These are phyloP conservation scores for Botrytis deweyae DNA, from an alignment of 2,329 filamentous ascomycete genomes.

Conservation along the genomic window DNA sequence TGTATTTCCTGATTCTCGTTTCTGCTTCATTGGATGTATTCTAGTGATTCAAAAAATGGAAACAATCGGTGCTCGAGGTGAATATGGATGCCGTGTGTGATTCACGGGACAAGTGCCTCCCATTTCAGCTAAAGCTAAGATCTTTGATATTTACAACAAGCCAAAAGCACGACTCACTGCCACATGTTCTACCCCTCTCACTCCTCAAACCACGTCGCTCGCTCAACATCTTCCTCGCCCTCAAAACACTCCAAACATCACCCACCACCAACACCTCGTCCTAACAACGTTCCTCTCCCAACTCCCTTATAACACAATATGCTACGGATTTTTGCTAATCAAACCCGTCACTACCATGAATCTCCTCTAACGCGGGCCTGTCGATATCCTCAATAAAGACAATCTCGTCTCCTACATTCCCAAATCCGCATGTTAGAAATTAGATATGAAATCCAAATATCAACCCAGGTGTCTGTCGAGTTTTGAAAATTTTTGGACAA, in stretches of 20 bases:
- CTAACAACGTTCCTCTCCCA: background rate
- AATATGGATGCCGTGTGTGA: background rate
- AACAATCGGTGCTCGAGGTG: background rate
- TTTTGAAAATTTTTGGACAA: background rate
- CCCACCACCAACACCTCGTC: background rate
- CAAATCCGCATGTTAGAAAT: background rate
- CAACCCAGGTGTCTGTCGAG: background rate
- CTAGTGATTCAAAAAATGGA: background rate
- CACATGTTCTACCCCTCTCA: background rate
- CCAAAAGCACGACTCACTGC: background rate
- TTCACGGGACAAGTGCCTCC: too few relatives aligned
- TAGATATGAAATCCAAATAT: background rate
- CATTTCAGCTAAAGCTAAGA: background rate
- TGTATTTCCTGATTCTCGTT: background rate
- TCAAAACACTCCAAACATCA: background rate
- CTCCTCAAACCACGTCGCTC: background rate
- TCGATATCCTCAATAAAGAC: background rate
- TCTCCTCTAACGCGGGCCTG: background rate
- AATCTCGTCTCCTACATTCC: background rate
- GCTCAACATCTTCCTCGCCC: background rate
- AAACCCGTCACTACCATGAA: background rate
- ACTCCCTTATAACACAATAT: background rate
- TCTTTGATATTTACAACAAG: background rate
- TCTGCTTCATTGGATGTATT: background rate
- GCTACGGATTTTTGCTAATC: background rate